Evolutionary conservation across 2,329 filamentous ascomycete species (phyloP).

Genomic region (Beauveria scarabaeidicola): DNA sequence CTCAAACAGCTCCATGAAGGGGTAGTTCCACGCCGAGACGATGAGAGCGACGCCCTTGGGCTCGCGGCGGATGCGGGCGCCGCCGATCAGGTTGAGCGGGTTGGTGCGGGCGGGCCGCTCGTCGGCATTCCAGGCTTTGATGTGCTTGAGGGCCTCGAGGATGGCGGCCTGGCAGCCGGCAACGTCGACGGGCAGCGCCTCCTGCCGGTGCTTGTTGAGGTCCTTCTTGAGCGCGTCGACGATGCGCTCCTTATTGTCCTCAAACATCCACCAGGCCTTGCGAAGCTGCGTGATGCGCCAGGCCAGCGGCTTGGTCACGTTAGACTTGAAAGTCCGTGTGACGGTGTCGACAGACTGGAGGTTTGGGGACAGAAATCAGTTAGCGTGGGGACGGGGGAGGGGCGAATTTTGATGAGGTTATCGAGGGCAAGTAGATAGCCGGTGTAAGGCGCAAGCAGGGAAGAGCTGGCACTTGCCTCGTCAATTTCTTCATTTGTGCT

Average conservation of each 20-base stretch:
- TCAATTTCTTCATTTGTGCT: conserved; percentile 5
- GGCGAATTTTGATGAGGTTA: not conserved
- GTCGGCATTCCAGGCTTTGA: conserved; percentile 32
- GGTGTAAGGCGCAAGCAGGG: not conserved
- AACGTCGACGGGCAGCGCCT: conserved; percentile 25
- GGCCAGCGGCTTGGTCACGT: conserved; percentile 26
- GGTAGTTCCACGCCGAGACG: conserved; percentile 39
- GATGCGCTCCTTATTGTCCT: conserved; percentile 28
- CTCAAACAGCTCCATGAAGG: conserved; percentile 28
- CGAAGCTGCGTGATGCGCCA: conserved; percentile 35
- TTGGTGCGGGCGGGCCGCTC: conserved; percentile 21
- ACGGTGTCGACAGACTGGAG: not conserved
- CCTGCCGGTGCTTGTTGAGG: conserved; percentile 26
- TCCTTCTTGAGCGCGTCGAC: conserved; percentile 25
- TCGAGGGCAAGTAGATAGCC: no score
- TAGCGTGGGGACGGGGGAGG: not conserved
- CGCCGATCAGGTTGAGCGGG: conserved; percentile 23
- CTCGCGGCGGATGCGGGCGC: conserved; percentile 30
- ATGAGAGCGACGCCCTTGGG: conserved; percentile 35
- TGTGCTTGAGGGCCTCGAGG: conserved; percentile 26
- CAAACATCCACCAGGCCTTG: conserved; percentile 32
- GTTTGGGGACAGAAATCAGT: not conserved
- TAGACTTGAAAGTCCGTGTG: conserved; percentile 8
- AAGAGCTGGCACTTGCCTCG: conserved; percentile 1
- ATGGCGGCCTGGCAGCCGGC: conserved; percentile 25